Evolutionary conservation across 352 stramenopile species (phyloP), one percentile per base, ranked within the genome.

Genomic region (Phytophthora syringae): DNA sequence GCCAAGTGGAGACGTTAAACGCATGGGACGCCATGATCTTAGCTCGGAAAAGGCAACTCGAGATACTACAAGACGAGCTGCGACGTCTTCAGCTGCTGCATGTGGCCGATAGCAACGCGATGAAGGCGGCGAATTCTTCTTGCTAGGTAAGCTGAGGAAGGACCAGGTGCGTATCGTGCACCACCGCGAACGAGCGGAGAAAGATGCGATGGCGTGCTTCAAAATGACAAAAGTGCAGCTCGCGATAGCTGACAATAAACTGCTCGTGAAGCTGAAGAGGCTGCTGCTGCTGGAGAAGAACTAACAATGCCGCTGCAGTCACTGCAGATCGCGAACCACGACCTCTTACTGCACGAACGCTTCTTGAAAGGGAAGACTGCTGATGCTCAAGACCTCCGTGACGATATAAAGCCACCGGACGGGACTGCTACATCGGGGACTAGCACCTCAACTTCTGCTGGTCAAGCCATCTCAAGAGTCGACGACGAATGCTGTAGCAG

Each of bases 251-350:
- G 60, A 70, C 4, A 67, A 54, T 1, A 73, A 74, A 18, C 59
- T 15, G 55, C 67, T 0, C 63, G 54, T 5, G 56, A 75, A 42
- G 51, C 48, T 6, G 56, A 60, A 1, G 52, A 63, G 11, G 50
- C 40, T 18, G 52, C 57, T 2, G 64, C 69, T 43, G 39, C 47
- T 4, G 64, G 52, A 6, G 59, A 77, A 1, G 79, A 89, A 32
- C 74, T 86, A 1, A 76, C 76, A 10, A 86, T 78, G 20, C 65
- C 50, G 0, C 51, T 79, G 21, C 57, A 76, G 7, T 87, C 86
- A 13, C 71, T 94, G 3, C 71, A 88, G 1, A 92, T 94, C 28
- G 81, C 84, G 1, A 93, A 93, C 60, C 82, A 91, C 32, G 83
- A 93, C 43, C 60, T 92, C 20, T 52, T 72, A 24, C 45, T 93